Evolutionary conservation across 2,329 filamentous ascomycete species (phyloP).

Genomic region (Xylariales sp.): DNA sequence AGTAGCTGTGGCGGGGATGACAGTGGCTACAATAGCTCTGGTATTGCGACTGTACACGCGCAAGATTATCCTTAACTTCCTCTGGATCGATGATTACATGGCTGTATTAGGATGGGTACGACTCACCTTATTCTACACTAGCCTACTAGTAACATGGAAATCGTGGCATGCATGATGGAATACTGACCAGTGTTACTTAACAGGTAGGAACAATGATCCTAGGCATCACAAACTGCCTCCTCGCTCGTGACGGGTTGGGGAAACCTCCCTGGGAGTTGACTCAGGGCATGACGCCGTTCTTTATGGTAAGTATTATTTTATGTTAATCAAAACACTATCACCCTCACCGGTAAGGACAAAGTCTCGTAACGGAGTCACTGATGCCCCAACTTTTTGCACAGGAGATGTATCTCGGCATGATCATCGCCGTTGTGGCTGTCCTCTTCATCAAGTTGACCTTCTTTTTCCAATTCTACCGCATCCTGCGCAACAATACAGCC

Average conservation of each 20-base stretch:
- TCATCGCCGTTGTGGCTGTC: not conserved
- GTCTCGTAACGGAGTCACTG: too few relatives aligned
- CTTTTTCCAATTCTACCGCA: not conserved
- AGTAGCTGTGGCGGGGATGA: not conserved
- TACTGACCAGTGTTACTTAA: too few relatives aligned
- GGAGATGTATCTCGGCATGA: not conserved
- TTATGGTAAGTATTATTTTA: too few relatives aligned
- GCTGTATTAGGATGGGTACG: constrained; percentile 1
- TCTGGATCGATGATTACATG: constrained; percentile 2
- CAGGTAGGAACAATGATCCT: too few relatives aligned
- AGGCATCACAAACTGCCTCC: not conserved
- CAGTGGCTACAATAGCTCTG: not conserved
- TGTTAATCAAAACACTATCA: too few relatives aligned
- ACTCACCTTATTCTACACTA: not conserved
- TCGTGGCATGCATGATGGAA: too few relatives aligned
- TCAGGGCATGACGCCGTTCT: too few relatives aligned
- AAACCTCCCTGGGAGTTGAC: not conserved
- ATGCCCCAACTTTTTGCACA: too few relatives aligned
- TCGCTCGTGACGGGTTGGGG: not conserved
- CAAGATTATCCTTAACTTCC: not conserved
- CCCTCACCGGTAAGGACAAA: too few relatives aligned
- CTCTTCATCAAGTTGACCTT: not conserved
- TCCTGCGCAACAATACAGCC: constrained; percentile 11
- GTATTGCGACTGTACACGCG: constrained; percentile 4
- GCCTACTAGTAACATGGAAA: too few relatives aligned